These are phyloP conservation scores for Trichoderma gamsii DNA, from an alignment of 495 filamentous ascomycete species.

Conservation along the genomic window DNA sequence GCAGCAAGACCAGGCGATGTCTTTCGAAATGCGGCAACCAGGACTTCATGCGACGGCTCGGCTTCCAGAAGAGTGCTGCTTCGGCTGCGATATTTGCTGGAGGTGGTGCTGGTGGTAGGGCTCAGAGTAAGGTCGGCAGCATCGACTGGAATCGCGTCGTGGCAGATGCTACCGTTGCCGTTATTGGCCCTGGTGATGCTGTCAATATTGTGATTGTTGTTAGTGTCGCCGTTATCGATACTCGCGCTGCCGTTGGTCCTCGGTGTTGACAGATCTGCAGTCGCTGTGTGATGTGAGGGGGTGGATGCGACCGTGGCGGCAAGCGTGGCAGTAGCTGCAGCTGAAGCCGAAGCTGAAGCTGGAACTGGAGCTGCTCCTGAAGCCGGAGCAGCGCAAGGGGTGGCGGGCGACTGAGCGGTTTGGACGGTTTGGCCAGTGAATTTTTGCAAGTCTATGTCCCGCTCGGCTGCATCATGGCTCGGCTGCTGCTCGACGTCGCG, in stretches of 20 bases:
- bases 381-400: background rate
- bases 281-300: background rate
- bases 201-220: background rate
- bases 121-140: background rate
- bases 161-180: constrained; percentile 19
- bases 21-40: constrained; percentile 39
- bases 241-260: background rate
- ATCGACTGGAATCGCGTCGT: constrained; percentile 17
- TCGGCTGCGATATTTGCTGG: background rate
- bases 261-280: background rate
- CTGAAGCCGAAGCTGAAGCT: background rate
- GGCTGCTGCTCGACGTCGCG: background rate
- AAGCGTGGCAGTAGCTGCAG: background rate
- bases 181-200: constrained; percentile 15
- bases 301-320: background rate
- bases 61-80: constrained; percentile 19
- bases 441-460: background rate
- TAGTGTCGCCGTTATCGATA: background rate
- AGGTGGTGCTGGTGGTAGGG: background rate
- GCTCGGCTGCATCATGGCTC: background rate
- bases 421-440: background rate
- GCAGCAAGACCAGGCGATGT: constrained; percentile 70
- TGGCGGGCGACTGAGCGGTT: background rate
- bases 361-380: background rate
- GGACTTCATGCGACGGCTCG: constrained; percentile 19